Conservation (phyloP, 768 basidiomycete species). For the Arthromyces matolae region DNA sequence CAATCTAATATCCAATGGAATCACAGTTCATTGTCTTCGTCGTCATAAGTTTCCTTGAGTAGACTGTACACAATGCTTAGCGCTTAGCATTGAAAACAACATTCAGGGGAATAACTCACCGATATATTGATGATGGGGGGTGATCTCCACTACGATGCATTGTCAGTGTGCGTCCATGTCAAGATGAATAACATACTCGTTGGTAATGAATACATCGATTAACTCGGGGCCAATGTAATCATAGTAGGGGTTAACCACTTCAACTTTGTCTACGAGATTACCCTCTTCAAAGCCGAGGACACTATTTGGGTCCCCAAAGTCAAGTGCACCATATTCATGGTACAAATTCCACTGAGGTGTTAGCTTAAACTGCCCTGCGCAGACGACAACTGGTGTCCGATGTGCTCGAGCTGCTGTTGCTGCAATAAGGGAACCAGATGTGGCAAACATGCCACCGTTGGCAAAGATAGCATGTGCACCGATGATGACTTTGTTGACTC, state of each 20-base stretch:
- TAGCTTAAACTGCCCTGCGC: constrained; percentile 94
- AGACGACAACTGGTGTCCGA: constrained; percentile 89
- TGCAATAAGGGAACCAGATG: constrained; percentile 79
- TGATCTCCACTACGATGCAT: constrained; percentile 75
- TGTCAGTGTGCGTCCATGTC: constrained; percentile 6
- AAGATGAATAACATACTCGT: constrained; percentile 67
- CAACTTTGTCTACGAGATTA: constrained; percentile 78
- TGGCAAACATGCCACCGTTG: constrained; percentile 93
- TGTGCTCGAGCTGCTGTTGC: constrained; percentile 87
- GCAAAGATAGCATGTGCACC: constrained; percentile 95
- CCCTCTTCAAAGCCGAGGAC: constrained; percentile 77
- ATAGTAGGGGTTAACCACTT: constrained; percentile 93
- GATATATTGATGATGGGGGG: constrained; percentile 90
- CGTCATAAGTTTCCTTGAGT: constrained; percentile 93
- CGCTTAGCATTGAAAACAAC: neutral
- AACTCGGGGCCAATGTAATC: constrained; percentile 94
- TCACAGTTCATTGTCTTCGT: constrained; percentile 85
- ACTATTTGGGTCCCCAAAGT: constrained; percentile 64
- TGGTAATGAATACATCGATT: constrained; percentile 92
- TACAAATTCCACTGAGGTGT: constrained; percentile 89
- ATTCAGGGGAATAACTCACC: constrained; percentile 37
- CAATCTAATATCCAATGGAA: constrained; percentile 16
- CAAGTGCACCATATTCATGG: constrained; percentile 80
- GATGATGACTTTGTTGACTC: constrained; percentile 94
- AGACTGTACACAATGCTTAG: constrained; percentile 41